Base-by-base conservation (phyloP, 2,329 filamentous ascomycete genomes). In the Hymenotorrendiella dingleyae region DNA sequence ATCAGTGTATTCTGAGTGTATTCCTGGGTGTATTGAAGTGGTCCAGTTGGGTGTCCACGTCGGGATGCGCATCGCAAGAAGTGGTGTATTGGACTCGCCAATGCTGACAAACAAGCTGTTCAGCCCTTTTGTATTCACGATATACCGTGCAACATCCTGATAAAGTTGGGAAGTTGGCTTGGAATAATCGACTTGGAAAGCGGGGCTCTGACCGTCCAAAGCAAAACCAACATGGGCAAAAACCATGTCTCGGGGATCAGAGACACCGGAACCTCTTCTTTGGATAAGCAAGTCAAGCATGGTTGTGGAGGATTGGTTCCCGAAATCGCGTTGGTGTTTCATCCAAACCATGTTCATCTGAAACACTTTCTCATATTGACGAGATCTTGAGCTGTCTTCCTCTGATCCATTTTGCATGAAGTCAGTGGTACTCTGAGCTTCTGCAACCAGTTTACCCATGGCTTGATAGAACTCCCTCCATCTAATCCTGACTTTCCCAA, bases 381-480 rank as follows among this genome's bases (percentile, higher is more conserved):
- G n/a, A n/a, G n/a, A n/a, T n/a, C n/a, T n/a, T n/a, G n/a, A n/a
- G n/a, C n/a, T n/a, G n/a, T n/a, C n/a, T n/a, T n/a, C n/a, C n/a
- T n/a, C n/a, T n/a, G n/a, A n/a, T n/a, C n/a, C n/a, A n/a, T n/a
- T n/a, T n/a, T n/a, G n/a, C n/a, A n/a, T n/a, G n/a, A n/a, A n/a
- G n/a, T n/a, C n/a, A n/a, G n/a, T n/a, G n/a, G n/a, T n/a, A n/a
- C n/a, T n/a, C n/a, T n/a, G n/a, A 7, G 19, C 11, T 6, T 32
- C 20, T 2, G 12, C 19, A n/a, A 40, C 16, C 6, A 20, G 36
- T 12, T 42, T 14, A 6, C 24, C 20, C 11, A n/a, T 3, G 10
- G 43, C 28, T 12, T n/a, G 11, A 4, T 43, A n/a, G n/a, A n/a
- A n/a, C n/a, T n/a, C n/a, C n/a, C n/a, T 33, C 45, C 45, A 47